Evolutionary conservation across 2,329 filamentous ascomycete genomes (phyloP), one percentile per base, ranked within the genome.

Genomic region (Colletotrichum salicis): DNA sequence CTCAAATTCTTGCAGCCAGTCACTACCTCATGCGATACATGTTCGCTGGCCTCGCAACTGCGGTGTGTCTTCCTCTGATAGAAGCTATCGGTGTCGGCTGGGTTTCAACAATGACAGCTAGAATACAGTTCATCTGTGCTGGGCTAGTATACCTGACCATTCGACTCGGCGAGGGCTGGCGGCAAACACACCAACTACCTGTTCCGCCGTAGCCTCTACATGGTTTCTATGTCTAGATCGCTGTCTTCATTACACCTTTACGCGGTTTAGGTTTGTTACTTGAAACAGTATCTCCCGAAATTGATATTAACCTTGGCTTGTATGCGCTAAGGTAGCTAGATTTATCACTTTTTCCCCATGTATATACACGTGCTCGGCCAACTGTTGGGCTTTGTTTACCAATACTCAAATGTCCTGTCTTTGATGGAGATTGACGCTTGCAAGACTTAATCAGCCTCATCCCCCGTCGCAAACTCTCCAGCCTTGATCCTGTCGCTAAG

Each of bases 1-100:
- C 31, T 24, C 19, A 22, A 3, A 6, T 3, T 37, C 5, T 31
- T 96, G 89, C 93, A 58, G 92, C 93, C 0, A 92, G 93, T 0
- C 96, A 96, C 79, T 96, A 95, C 79, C 90, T 94, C 75, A 85
- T 93, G 65, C 86, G 94, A 5, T 96, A 96, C 79, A 78, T 94
- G 5, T 92, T 95, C 75, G 93, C 91, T 0, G 93, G 92, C 10
- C 81, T 89, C 3, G 92, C 90, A 0, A 93, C 90, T 3, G 93
- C 92, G 0, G 88, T 90, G 1, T 93, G 93, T 67, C 84, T 96
- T 67, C 94, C 94, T 0, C 91, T 91, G 0, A 87, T 95, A 13
- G 84, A 94, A 70, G 83, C 80, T 33, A 92, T 96, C 65, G 94
- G 94, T 2, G 91, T 96, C 0, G 94, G 94, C 0, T 95, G 93